Percentiles rank a stretch among this genome's conserved stretches.
phyloP scores from a whole-genome alignment of 2,329 filamentous ascomycete species.

The Fonsecaea monophora region DNA sequence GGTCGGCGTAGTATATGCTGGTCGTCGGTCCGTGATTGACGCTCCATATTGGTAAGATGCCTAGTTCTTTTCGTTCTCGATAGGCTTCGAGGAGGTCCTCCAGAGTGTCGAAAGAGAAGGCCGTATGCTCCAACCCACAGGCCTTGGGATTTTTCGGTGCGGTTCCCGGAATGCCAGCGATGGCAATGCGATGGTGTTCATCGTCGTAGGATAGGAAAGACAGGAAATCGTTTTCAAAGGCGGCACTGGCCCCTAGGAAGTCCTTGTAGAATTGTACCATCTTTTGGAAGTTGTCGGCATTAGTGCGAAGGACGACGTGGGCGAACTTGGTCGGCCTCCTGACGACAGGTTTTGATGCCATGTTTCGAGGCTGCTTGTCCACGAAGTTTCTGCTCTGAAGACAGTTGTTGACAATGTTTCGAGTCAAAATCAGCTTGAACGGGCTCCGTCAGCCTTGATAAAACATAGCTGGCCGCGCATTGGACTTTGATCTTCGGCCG shows the following conservation, averaged over 20 bases:
- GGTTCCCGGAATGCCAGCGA: conserved; percentile 43
- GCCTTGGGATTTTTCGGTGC: not conserved
- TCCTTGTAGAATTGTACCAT: conserved; percentile 21
- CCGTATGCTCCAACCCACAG: conserved; percentile 7
- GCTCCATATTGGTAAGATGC: conserved; percentile 49
- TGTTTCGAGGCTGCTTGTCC: not conserved
- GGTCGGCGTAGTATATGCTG: conserved; percentile 58
- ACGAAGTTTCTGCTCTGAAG: too few species aligned
- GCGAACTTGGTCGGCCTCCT: conserved; percentile 23
- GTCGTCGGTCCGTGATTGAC: conserved; percentile 58
- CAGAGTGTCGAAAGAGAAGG: conserved; percentile 10
- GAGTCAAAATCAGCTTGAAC: too few species aligned
- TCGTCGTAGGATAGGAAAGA: conserved; percentile 20
- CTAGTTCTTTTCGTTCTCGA: conserved; percentile 37
- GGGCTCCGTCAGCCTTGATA: too few species aligned
- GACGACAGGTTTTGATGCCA: not conserved
- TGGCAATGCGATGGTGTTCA: conserved; percentile 52
- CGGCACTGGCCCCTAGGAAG: conserved; percentile 18
- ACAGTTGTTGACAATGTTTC: too few species aligned
- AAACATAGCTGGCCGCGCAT: too few species aligned
- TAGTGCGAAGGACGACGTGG: conserved; percentile 29
- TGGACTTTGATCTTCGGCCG: too few species aligned
- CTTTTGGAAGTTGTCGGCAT: conserved; percentile 1
- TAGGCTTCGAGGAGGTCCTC: conserved; percentile 46
- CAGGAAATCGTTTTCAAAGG: conserved; percentile 13